Evolutionary conservation across 495 filamentous ascomycete species (phyloP).

Genomic region (Penicillium maclennaniae): DNA sequence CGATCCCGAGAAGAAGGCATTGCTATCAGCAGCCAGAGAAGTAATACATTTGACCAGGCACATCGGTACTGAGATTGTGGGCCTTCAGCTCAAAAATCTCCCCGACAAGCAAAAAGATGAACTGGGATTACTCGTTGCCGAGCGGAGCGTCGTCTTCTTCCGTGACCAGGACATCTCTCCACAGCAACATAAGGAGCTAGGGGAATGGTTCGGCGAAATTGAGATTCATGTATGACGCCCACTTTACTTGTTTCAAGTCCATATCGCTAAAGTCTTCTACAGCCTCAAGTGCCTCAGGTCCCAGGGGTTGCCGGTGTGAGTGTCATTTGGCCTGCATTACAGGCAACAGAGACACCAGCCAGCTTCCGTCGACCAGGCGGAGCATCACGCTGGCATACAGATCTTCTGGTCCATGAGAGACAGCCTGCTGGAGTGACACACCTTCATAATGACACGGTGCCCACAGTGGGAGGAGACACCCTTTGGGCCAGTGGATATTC

Average conservation of each 20-base stretch:
- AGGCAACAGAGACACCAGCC: conserved; percentile 50
- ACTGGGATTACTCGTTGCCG: conserved; percentile 66
- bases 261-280: background rate
- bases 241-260: background rate
- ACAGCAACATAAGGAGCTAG: conserved; percentile 63
- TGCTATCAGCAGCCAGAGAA: conserved; percentile 61
- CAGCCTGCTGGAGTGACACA: conserved; percentile 70
- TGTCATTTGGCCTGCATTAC: conserved; percentile 65
- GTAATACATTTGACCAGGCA: conserved; percentile 62
- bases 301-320: conserved; percentile 61
- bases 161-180: conserved; percentile 67
- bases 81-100: conserved; percentile 64
- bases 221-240: conserved; percentile 57
- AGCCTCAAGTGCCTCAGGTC: conserved; percentile 69
- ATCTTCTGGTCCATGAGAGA: conserved; percentile 65
- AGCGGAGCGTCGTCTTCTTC: conserved; percentile 74
- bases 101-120: conserved; percentile 66
- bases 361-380: conserved; percentile 63
- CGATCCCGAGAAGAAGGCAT: conserved; percentile 62
- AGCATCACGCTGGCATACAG: conserved; percentile 64
- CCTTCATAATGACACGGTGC: conserved; percentile 63
- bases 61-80: conserved; percentile 70
- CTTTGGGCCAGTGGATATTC: conserved; percentile 68
- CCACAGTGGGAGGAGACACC: conserved; percentile 63
- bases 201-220: conserved; percentile 62